Evolutionary conservation across 2,329 filamentous ascomycete genomes (phyloP).

Genomic region (Davidsoniella eucalypti): DNA sequence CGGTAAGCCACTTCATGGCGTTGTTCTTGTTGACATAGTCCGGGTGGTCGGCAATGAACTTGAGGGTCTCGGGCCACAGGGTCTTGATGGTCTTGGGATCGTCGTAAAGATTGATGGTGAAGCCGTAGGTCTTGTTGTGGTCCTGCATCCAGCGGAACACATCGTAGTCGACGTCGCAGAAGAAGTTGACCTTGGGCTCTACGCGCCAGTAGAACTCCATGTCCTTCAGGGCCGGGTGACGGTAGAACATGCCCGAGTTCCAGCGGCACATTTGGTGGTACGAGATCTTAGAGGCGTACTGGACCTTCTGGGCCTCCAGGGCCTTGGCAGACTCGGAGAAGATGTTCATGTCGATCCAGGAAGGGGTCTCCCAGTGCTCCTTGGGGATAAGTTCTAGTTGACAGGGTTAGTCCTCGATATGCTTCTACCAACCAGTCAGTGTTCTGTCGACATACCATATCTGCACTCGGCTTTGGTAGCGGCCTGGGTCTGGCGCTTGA

Average conservation of each 20-base stretch:
- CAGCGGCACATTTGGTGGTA: constrained; percentile 99
- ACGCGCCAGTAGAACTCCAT: constrained; percentile 96
- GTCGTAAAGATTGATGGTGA: constrained; percentile 96
- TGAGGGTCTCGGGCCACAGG: constrained; percentile 88
- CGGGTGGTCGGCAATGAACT: constrained; percentile 75
- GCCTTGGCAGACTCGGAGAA: constrained; percentile 73
- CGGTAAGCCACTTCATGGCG: constrained; percentile 74
- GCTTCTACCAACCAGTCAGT: not conserved
- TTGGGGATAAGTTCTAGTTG: constrained; percentile 65
- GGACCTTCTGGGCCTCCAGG: constrained; percentile 68
- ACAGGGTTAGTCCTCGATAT: constrained; percentile 13
- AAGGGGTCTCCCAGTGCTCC: constrained; percentile 83
- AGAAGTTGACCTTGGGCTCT: constrained; percentile 97
- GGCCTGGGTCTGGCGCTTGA: constrained; percentile 65
- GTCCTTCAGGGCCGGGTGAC: constrained; percentile 71
- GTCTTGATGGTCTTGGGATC: constrained; percentile 69
- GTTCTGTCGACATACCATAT: constrained; percentile 44
- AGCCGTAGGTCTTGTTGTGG: constrained; percentile 97
- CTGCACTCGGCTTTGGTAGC: constrained; percentile 75
- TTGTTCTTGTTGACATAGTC: constrained; percentile 70
- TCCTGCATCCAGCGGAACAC: constrained; percentile 97
- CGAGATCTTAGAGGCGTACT: constrained; percentile 75
- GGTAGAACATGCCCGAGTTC: constrained; percentile 97
- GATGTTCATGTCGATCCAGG: constrained; percentile 81
- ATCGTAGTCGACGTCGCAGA: constrained; percentile 97